Conservation (phyloP, 1,284 basidiomycete genomes). For the Marasmius tenuissimus region DNA sequence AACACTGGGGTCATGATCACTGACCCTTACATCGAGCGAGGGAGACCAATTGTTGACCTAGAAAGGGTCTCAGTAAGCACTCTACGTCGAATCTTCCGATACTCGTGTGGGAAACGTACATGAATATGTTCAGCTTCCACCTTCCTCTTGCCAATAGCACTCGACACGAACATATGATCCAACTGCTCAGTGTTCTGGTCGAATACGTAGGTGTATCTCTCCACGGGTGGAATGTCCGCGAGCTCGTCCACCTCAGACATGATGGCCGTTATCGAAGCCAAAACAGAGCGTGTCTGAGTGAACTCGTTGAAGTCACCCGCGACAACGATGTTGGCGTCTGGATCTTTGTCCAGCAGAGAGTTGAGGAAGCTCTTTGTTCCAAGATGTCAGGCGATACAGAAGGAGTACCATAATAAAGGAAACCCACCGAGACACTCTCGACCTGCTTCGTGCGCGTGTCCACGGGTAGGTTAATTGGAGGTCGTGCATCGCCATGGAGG, state of each 20-base stretch:
- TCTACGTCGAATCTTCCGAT: neutral
- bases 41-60: constrained; percentile 54
- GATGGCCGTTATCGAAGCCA: constrained; percentile 42
- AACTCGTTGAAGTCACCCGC: constrained; percentile 70
- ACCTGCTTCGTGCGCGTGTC: constrained; percentile 52
- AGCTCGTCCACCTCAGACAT: constrained; percentile 52
- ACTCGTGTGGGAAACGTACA: constrained; percentile 21
- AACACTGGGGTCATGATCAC: constrained; percentile 63
- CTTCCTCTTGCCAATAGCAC: constrained; percentile 40
- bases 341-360: constrained; percentile 42
- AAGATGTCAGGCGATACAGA: neutral
- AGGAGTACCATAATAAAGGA: neutral
- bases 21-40: constrained; percentile 38
- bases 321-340: constrained; percentile 50
- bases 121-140: constrained; percentile 58
- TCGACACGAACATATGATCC: constrained; percentile 57
- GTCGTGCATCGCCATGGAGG: constrained; percentile 54
- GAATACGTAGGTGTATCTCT: constrained; percentile 63
- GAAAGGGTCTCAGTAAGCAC: neutral
- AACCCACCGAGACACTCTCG: constrained; percentile 43
- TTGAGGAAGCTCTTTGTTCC: constrained; percentile 48
- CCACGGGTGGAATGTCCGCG: constrained; percentile 43
- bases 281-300: constrained; percentile 51
- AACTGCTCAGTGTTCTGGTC: constrained; percentile 60
- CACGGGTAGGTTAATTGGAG: constrained; percentile 56